Conservation (phyloP, 148 eudicot genomes). For the Cornus controversa region DNA sequence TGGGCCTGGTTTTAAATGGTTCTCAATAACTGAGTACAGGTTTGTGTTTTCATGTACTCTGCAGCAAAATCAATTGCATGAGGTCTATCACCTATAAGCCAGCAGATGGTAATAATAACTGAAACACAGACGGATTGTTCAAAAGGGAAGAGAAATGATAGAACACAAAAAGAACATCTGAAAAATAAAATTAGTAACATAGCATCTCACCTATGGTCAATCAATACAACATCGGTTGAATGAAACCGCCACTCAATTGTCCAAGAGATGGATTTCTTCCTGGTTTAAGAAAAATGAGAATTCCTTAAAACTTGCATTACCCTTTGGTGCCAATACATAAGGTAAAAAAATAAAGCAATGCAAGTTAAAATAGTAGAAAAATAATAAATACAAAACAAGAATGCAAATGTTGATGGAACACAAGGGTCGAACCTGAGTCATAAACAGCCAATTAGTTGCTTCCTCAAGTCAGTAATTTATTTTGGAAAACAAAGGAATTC, state of each 20-base stretch:
- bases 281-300: constrained; percentile 24
- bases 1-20: constrained; percentile 80
- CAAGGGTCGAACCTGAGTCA: neutral
- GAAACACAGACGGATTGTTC: constrained; percentile 2
- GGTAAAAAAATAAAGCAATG: neutral
- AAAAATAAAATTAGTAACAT: constrained; percentile 4
- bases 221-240: constrained; percentile 72
- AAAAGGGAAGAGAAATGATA: neutral
- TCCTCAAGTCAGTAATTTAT: neutral
- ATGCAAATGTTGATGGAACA: too few species aligned
- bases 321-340: too few species aligned
- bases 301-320: neutral
- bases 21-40: constrained; percentile 64
- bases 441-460: neutral
- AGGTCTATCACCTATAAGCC: neutral
- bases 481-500: neutral
- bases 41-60: constrained; percentile 65
- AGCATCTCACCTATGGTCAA: constrained; percentile 74
- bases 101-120: neutral
- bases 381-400: neutral
- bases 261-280: constrained; percentile 78
- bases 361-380: neutral
- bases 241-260: constrained; percentile 95
- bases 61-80: constrained; percentile 22
- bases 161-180: neutral